These are phyloP conservation scores for Cladorrhinum sp. DNA, from an alignment of 2,329 filamentous ascomycete genomes.

Conservation along the genomic window DNA sequence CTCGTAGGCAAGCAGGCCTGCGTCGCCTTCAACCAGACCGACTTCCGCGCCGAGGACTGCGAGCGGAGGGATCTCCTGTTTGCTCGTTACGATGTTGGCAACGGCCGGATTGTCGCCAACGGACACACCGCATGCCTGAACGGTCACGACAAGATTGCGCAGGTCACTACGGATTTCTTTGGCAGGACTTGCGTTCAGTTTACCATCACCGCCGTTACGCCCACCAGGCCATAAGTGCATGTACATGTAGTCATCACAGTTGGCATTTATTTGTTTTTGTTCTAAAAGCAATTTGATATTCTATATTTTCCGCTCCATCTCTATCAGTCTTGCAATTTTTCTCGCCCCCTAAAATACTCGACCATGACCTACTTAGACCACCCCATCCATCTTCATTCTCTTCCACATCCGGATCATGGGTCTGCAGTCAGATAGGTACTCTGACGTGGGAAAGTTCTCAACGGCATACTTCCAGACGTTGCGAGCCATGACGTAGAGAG, in stretches of 20 bases:
- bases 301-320: too few species aligned
- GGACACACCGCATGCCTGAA: conserved; percentile 33
- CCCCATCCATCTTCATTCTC: background rate
- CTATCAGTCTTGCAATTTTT: background rate
- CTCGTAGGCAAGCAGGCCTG: conserved; percentile 38
- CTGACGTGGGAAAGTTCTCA: background rate
- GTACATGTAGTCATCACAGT: too few species aligned
- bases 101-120: conserved; percentile 29
- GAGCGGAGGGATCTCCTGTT: conserved; percentile 23
- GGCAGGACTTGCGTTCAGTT: conserved; percentile 33
- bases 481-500: background rate
- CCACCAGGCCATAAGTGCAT: conserved; percentile 3
- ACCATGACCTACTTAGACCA: background rate
- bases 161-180: conserved; percentile 31
- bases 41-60: conserved; percentile 38
- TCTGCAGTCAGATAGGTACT: too few species aligned
- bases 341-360: too few species aligned
- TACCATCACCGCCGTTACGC: conserved; percentile 29
- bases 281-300: background rate
- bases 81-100: conserved; percentile 30
- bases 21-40: conserved; percentile 39
- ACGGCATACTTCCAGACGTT: background rate
- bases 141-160: conserved; percentile 34
- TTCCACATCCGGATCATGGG: background rate
- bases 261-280: background rate